Percentiles rank a stretch among this genome's conserved stretches.
Evolutionary conservation across 2,329 filamentous ascomycete genomes (phyloP).

Genomic region (Colletotrichum camelliae): DNA sequence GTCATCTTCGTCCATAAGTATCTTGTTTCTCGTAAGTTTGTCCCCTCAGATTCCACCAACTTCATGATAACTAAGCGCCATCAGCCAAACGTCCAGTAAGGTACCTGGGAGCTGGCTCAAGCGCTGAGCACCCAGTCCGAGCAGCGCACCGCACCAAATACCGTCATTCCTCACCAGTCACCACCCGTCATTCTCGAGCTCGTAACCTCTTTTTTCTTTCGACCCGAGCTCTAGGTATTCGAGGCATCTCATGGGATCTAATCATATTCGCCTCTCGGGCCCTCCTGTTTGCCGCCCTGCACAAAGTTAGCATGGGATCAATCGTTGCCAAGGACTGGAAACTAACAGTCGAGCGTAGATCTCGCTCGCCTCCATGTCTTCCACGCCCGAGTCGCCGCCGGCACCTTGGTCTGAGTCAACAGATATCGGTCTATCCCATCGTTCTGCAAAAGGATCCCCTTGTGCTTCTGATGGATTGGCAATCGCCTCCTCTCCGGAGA

Average conservation of each 20-base stretch:
- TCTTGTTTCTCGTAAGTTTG: too few species aligned
- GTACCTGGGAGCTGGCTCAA: too few species aligned
- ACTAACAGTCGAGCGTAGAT: neutral
- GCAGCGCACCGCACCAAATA: neutral
- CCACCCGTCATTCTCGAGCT: neutral
- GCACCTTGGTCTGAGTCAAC: neutral
- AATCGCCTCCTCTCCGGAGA: neutral
- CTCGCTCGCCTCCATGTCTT: neutral
- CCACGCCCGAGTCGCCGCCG: neutral
- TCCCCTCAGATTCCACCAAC: too few species aligned
- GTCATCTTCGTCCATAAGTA: neutral
- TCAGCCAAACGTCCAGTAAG: too few species aligned
- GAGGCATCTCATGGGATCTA: neutral
- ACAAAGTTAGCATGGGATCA: neutral
- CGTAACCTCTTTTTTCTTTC: constrained; percentile 7
- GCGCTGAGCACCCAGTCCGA: too few species aligned
- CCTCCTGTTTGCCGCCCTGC: neutral
- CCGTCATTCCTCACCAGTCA: neutral
- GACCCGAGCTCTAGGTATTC: neutral
- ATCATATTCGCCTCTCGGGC: neutral
- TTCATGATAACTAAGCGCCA: too few species aligned
- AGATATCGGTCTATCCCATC: neutral
- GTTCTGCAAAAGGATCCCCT: neutral
- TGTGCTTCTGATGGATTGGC: neutral
- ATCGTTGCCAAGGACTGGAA: too few species aligned